These are phyloP conservation scores for Albophoma yamanashiensis DNA, from an alignment of 2,329 filamentous ascomycete genomes.

Conservation along the genomic window DNA sequence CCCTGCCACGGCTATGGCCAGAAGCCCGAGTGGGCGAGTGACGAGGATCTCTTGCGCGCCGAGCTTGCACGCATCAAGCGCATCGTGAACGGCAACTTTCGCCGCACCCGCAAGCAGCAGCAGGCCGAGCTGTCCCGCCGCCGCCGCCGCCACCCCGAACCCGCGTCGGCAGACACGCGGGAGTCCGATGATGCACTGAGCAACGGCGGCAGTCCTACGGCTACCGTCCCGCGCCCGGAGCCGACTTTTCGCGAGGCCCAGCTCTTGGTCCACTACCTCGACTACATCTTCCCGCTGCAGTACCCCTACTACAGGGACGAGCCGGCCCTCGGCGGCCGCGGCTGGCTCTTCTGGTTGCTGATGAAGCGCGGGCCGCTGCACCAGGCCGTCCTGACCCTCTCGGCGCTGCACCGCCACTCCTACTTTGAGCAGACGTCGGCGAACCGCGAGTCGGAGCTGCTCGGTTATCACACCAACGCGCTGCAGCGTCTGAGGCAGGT, in stretches of 20 bases:
- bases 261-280: conserved; percentile 15
- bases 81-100: conserved; percentile 12
- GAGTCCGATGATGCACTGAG: not conserved
- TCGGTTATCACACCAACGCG: conserved; percentile 14
- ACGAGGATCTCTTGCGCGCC: conserved; percentile 14
- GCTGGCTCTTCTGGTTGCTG: conserved; percentile 15
- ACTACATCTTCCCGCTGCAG: conserved; percentile 16
- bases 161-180: not conserved
- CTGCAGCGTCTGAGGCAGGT: conserved; percentile 13
- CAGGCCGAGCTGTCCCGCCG: not conserved
- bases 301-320: conserved; percentile 15
- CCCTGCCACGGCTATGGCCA: conserved; percentile 17
- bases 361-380: conserved; percentile 10
- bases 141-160: not conserved
- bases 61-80: conserved; percentile 13
- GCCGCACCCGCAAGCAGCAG: conserved; percentile 5
- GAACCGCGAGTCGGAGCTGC: conserved; percentile 9
- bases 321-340: conserved; percentile 13
- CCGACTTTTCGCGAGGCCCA: conserved; percentile 12
- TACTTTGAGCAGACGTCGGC: conserved; percentile 8
- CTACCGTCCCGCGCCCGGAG: not conserved
- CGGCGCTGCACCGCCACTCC: conserved; percentile 15
- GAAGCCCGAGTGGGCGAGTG: conserved; percentile 24
- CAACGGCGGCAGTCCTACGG: not conserved
- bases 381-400: conserved; percentile 14